phyloP scores from a whole-genome alignment of 2,329 filamentous ascomycete genomes.

The Penicillium psychrosexuale region DNA sequence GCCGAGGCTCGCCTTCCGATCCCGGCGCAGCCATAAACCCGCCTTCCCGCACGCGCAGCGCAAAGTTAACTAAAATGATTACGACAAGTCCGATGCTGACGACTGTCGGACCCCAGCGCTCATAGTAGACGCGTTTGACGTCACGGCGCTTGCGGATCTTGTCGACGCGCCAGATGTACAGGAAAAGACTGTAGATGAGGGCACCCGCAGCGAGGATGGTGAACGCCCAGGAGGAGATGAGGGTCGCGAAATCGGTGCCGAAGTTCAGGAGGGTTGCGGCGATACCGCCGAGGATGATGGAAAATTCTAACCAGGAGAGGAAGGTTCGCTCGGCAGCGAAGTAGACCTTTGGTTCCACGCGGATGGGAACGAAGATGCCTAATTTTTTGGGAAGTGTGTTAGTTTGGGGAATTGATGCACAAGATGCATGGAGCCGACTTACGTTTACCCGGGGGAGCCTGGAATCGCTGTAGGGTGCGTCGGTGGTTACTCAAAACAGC shows the following conservation, averaged over 20 bases:
- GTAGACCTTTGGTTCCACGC: slow-evolving; percentile 96
- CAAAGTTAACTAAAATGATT: slow-evolving; percentile 77
- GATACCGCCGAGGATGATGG: slow-evolving; percentile 87
- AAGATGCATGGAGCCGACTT: slow-evolving; percentile 18
- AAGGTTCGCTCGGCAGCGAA: slow-evolving; percentile 96
- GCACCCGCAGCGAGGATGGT: slow-evolving; percentile 74
- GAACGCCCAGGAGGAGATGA: slow-evolving; percentile 72
- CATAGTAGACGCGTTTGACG: slow-evolving; percentile 76
- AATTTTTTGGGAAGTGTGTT: slow-evolving; percentile 35
- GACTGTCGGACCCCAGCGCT: slow-evolving; percentile 76
- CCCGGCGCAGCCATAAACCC: slow-evolving; percentile 26
- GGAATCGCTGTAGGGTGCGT: slow-evolving; percentile 55
- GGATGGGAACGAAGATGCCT: slow-evolving; percentile 92
- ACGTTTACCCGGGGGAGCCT: slow-evolving; percentile 56
- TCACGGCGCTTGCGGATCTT: slow-evolving; percentile 79
- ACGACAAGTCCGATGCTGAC: slow-evolving; percentile 71
- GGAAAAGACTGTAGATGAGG: slow-evolving; percentile 75
- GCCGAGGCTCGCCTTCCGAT: slow-evolving; percentile 2
- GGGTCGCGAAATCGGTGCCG: slow-evolving; percentile 58
- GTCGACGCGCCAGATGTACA: slow-evolving; percentile 84
- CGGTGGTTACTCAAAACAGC: slow-evolving; percentile 39
- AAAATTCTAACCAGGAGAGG: slow-evolving; percentile 95
- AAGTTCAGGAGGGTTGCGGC: slow-evolving; percentile 83
- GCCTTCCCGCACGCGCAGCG: slow-evolving; percentile 64
- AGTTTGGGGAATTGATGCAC: slow-evolving; percentile 36